Conservation (phyloP, 345 rosid genomes). For the Laguncularia racemosa region DNA sequence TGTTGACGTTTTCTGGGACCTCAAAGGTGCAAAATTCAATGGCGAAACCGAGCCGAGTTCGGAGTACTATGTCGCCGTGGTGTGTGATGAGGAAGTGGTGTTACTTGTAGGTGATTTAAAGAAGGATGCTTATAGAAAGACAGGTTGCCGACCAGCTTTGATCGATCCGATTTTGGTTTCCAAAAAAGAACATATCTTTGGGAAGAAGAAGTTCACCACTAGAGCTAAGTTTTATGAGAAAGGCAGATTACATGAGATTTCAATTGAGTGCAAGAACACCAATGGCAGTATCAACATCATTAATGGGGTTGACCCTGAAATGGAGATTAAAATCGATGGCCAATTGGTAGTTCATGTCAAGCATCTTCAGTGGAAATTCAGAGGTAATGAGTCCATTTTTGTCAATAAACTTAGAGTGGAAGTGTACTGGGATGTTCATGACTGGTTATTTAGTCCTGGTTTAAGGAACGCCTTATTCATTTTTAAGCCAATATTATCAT, state of each 20-base stretch:
- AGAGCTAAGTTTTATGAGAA: conserved; percentile 48
- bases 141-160: conserved; percentile 65
- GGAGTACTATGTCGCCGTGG: conserved; percentile 76
- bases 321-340: conserved; percentile 66
- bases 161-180: conserved; percentile 54
- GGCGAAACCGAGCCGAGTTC: conserved; percentile 64
- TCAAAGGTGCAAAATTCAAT: conserved; percentile 52
- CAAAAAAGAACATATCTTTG: conserved; percentile 58
- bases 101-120: conserved; percentile 75
- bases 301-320: conserved; percentile 40
- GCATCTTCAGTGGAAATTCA: conserved; percentile 77
- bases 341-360: conserved; percentile 47
- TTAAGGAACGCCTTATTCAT: conserved; percentile 60
- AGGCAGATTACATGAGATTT: conserved; percentile 45
- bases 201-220: conserved; percentile 49
- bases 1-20: conserved; percentile 60
- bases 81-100: conserved; percentile 65
- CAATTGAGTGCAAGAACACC: conserved; percentile 50
- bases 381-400: conserved; percentile 56
- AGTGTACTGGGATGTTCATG: conserved; percentile 75
- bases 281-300: conserved; percentile 8
- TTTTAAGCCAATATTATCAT: conserved; percentile 40
- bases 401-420: conserved; percentile 45
- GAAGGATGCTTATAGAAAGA: conserved; percentile 62
- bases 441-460: conserved; percentile 67